Evolutionary conservation across 345 rosid genomes (phyloP).

Genomic region (Combretum micranthum): DNA sequence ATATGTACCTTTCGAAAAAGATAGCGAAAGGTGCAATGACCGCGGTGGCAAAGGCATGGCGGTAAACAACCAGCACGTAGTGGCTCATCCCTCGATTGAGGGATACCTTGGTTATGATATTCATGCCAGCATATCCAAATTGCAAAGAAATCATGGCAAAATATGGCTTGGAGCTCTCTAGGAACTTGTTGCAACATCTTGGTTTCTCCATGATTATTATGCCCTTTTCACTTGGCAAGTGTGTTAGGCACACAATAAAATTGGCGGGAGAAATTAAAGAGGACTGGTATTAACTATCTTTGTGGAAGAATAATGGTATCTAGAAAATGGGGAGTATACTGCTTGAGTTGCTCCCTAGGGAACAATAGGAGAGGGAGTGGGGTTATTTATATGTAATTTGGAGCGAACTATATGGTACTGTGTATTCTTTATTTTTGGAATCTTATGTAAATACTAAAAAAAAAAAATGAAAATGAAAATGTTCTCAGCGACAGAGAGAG

Average conservation of each 20-base stretch:
- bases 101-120: constrained; percentile 70
- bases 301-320: not conserved
- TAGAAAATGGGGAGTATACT: not conserved
- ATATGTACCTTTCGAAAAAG: constrained; percentile 54
- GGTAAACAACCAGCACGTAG: constrained; percentile 65
- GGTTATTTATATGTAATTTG: constrained; percentile 22
- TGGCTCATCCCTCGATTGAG: constrained; percentile 78
- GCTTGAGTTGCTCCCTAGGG: constrained; percentile 17
- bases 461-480: constrained; percentile 3
- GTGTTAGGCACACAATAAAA: not conserved
- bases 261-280: not conserved
- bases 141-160: constrained; percentile 88
- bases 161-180: constrained; percentile 68
- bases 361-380: not conserved
- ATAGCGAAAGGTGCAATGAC: constrained; percentile 63
- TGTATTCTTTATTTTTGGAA: not conserved
- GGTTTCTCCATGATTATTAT: constrained; percentile 47
- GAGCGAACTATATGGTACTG: not conserved
- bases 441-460: constrained; percentile 2
- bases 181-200: constrained; percentile 36
- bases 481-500: not conserved
- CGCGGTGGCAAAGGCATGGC: constrained; percentile 69
- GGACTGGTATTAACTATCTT: too few species aligned
- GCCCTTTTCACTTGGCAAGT: not conserved
- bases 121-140: constrained; percentile 95